A percentile compares a stretch with the other conserved stretches of the same genome.
These are phyloP conservation scores for Chlamydomonas reinhardtii DNA, from an alignment of 163 green algal species.

Conservation along the genomic window DNA sequence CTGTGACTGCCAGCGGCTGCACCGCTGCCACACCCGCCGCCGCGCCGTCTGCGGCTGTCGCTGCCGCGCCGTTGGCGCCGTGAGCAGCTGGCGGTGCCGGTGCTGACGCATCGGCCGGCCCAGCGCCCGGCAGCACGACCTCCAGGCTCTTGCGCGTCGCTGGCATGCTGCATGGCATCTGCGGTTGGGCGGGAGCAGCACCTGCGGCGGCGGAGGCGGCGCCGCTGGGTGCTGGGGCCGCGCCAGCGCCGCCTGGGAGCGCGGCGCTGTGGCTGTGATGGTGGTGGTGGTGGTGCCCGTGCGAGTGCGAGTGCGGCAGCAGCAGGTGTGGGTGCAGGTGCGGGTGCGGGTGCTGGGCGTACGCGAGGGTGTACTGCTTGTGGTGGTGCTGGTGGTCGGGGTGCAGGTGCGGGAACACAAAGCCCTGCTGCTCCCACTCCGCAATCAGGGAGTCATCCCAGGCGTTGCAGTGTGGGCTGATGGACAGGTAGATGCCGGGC, in stretches of 20 bases:
- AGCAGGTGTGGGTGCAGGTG: neutral
- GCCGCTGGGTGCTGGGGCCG: neutral
- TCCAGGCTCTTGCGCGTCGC: too few species aligned
- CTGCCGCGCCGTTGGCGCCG: too few species aligned
- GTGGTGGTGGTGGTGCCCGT: neutral
- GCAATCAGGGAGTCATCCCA: constrained; percentile 37
- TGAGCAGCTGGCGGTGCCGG: too few species aligned
- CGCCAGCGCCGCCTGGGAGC: too few species aligned
- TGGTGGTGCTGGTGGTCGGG: constrained; percentile 28
- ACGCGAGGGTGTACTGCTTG: neutral
- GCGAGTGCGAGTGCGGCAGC: neutral
- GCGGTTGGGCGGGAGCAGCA: too few species aligned
- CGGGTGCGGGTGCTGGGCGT: neutral
- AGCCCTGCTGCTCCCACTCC: constrained; percentile 41
- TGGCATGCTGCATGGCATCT: too few species aligned
- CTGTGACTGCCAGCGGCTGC: too few species aligned
- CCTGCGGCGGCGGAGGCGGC: too few species aligned
- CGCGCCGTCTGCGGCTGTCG: too few species aligned
- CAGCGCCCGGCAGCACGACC: too few species aligned
- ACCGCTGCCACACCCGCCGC: too few species aligned
- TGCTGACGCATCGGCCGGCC: too few species aligned
- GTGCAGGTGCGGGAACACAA: constrained; percentile 37
- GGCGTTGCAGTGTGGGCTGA: constrained; percentile 46
- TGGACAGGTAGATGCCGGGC: constrained; percentile 29
- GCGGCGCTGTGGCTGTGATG: neutral